These are phyloP conservation scores for Candida germanica DNA, from an alignment of 805 yeast genomes.

Conservation along the genomic window DNA sequence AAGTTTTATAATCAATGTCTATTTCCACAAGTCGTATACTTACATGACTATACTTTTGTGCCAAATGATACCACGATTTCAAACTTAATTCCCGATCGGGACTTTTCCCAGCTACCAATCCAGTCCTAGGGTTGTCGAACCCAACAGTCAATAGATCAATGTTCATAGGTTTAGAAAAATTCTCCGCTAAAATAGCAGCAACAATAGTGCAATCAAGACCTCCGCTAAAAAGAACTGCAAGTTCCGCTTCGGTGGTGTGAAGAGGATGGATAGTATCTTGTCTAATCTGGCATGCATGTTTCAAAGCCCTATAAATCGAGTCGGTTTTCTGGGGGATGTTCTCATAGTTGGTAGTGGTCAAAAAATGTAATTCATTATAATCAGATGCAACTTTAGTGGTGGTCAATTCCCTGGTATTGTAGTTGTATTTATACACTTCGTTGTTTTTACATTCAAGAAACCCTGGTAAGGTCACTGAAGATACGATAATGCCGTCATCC, in stretches of 20 bases:
- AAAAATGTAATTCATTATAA: not conserved
- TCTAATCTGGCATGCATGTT: slow-evolving; percentile 44
- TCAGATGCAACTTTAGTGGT: not conserved
- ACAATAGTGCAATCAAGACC: slow-evolving; percentile 90
- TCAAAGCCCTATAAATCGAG: slow-evolving; percentile 12
- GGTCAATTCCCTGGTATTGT: not conserved
- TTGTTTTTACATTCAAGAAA: slow-evolving; percentile 49
- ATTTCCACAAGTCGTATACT: slow-evolving; percentile 60
- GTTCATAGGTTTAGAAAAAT: slow-evolving; percentile 14
- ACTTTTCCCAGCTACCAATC: slow-evolving; percentile 54
- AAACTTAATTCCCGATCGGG: slow-evolving; percentile 82
- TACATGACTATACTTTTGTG: slow-evolving; percentile 37
- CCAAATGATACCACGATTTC: slow-evolving; percentile 55
- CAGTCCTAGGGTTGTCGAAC: slow-evolving; percentile 83
- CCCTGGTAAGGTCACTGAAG: slow-evolving; percentile 25
- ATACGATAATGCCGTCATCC: slow-evolving; percentile 36
- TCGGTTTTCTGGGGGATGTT: not conserved
- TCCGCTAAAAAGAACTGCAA: slow-evolving; percentile 76
- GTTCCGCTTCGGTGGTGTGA: slow-evolving; percentile 27
- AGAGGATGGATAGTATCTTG: slow-evolving; percentile 61
- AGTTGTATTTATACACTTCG: slow-evolving; percentile 5
- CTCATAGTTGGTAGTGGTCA: not conserved
- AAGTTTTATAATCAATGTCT: slow-evolving; percentile 69
- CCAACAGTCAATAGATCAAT: slow-evolving; percentile 90
- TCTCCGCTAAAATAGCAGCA: slow-evolving; percentile 48